These are phyloP conservation scores for Spathaspora sp. DNA, from an alignment of 805 yeast genomes.

Conservation along the genomic window DNA sequence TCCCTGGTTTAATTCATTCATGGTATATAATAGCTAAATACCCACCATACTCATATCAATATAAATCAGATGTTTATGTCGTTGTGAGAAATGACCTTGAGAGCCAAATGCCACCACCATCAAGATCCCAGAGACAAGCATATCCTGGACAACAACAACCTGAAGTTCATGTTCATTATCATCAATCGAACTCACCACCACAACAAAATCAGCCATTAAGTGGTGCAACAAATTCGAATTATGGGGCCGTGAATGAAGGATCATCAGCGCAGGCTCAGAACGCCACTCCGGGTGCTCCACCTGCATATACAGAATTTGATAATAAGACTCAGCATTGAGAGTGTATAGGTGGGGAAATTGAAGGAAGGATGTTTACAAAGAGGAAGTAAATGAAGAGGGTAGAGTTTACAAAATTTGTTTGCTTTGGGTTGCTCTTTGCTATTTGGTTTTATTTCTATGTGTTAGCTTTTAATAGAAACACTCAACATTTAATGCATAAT, in stretches of 20 bases:
- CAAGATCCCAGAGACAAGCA: slow-evolving; percentile 4
- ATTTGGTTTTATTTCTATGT: neutral
- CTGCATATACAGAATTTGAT: slow-evolving; percentile 29
- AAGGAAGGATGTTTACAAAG: neutral
- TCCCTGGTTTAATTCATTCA: slow-evolving; percentile 50
- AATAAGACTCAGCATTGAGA: slow-evolving; percentile 10
- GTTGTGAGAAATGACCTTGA: slow-evolving; percentile 35
- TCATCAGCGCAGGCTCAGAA: slow-evolving; percentile 5
- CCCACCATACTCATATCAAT: slow-evolving; percentile 30
- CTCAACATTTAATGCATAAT: neutral
- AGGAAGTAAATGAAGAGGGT: neutral
- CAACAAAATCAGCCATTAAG: slow-evolving; percentile 7
- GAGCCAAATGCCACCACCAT: slow-evolving; percentile 17
- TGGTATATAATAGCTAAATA: slow-evolving; percentile 47
- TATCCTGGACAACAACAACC: slow-evolving; percentile 1
- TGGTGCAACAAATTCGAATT: slow-evolving; percentile 11
- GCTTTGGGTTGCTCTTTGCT: neutral
- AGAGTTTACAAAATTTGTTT: neutral
- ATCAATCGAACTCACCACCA: slow-evolving; percentile 10
- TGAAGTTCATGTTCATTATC: neutral
- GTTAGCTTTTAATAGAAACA: neutral
- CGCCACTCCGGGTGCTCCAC: slow-evolving; percentile 19
- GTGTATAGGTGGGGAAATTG: neutral
- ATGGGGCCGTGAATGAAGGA: slow-evolving; percentile 27
- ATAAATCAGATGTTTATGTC: slow-evolving; percentile 28